A percentile compares a stretch with the other conserved stretches of the same genome.
Evolutionary conservation across 1,284 basidiomycete genomes (phyloP).

Genomic region (Ceratobasidium sp.): DNA sequence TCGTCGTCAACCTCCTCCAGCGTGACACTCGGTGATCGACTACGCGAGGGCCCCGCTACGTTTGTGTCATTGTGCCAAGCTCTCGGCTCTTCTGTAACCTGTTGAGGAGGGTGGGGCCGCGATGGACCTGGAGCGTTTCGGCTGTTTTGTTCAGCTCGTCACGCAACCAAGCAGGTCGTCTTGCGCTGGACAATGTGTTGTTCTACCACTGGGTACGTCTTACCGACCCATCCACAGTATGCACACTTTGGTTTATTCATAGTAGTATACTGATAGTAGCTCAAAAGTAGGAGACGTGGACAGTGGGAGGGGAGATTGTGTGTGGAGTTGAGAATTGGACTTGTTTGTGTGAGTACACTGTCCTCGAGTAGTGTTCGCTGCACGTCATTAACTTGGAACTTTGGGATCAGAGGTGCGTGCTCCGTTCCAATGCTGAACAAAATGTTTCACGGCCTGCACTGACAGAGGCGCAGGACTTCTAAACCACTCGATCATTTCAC

Average conservation of each 20-base stretch:
- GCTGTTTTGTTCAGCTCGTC: background rate
- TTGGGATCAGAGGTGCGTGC: background rate
- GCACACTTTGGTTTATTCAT: background rate
- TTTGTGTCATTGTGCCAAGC: background rate
- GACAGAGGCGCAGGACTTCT: background rate
- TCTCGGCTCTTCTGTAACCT: no score
- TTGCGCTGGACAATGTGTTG: background rate
- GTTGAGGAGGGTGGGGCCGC: background rate
- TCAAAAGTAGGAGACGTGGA: no score
- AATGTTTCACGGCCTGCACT: background rate
- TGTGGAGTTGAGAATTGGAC: background rate
- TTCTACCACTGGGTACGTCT: background rate
- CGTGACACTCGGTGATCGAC: background rate
- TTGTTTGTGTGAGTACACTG: background rate
- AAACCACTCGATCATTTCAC: background rate
- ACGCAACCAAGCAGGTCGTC: background rate
- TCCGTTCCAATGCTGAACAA: background rate
- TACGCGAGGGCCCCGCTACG: background rate
- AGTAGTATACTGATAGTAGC: no score
- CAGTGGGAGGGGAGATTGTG: no score
- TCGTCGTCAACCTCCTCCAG: constrained; percentile 7
- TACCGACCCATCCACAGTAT: background rate
- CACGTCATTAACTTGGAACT: background rate
- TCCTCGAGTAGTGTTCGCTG: background rate
- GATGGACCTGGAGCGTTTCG: background rate